Percentiles rank a stretch among this genome's conserved stretches.
phyloP scores from a whole-genome alignment of 129 eudicot species.

The Flaveria bidentis region DNA sequence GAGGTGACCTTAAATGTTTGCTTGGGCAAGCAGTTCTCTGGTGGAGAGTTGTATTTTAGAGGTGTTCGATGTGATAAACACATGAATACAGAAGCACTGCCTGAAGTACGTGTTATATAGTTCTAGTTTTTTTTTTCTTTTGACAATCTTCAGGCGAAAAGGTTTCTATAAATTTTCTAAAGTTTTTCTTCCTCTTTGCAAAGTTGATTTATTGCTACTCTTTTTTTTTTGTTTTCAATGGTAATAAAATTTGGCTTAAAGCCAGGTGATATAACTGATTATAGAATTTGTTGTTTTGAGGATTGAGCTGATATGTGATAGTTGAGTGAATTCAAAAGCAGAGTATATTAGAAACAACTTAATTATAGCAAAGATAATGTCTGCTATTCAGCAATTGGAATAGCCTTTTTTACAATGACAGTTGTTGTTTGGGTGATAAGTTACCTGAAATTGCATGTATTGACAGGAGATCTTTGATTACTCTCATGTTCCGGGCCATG shows the following conservation, averaged over 20 bases:
- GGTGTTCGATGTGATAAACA: constrained; percentile 94
- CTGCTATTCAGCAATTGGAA: too few relatives aligned
- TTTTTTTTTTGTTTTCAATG: not conserved
- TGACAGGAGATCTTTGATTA: constrained; percentile 79
- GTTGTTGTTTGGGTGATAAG: not conserved
- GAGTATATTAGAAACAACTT: too few relatives aligned
- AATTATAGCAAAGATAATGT: too few relatives aligned
- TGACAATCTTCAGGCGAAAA: not conserved
- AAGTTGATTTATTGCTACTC: not conserved
- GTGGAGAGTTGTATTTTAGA: constrained; percentile 90
- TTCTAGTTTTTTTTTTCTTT: not conserved
- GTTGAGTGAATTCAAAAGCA: too few relatives aligned
- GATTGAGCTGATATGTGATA: too few relatives aligned
- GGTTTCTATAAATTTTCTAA: not conserved
- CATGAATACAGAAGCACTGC: constrained; percentile 66
- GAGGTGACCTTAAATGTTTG: constrained; percentile 91
- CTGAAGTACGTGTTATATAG: constrained; percentile 58
- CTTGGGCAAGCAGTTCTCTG: constrained; percentile 80
- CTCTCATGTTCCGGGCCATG: constrained; percentile 76
- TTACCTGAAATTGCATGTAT: not conserved
- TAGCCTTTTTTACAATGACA: too few relatives aligned
- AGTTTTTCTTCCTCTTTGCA: not conserved
- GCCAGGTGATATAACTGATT: too few relatives aligned
- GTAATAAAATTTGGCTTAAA: too few relatives aligned
- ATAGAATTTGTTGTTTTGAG: too few relatives aligned